Conservation (phyloP, 2,329 filamentous ascomycete species). For the Davidsoniella eucalypti region DNA sequence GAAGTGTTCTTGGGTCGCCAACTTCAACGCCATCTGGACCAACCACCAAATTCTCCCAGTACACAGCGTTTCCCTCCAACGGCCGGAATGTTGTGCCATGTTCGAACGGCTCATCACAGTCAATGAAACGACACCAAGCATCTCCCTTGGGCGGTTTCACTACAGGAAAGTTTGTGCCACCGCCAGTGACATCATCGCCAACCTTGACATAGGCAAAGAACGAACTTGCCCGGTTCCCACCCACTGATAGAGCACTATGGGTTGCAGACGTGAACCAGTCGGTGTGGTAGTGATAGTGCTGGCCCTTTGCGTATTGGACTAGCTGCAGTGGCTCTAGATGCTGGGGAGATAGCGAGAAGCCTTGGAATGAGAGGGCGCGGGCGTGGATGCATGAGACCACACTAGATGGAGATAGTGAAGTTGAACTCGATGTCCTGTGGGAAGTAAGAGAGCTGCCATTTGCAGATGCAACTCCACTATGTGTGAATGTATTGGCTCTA, state of each 20-base stretch:
- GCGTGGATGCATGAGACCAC: constrained; percentile 30
- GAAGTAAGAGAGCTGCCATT: constrained; percentile 20
- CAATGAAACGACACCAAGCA: constrained; percentile 27
- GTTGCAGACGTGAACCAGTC: constrained; percentile 31
- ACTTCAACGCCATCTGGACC: constrained; percentile 17
- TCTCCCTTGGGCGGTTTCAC: constrained; percentile 21
- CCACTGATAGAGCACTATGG: constrained; percentile 22
- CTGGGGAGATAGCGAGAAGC: constrained; percentile 20
- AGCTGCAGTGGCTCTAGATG: constrained; percentile 32
- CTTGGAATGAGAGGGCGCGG: constrained; percentile 30
- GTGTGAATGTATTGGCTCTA: constrained; percentile 27
- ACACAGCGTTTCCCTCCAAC: constrained; percentile 30
- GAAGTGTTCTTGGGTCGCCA: constrained; percentile 28
- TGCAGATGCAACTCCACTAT: constrained; percentile 25
- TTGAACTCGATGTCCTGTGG: constrained; percentile 30
- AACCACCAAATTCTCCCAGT: constrained; percentile 29
- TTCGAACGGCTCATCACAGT: constrained; percentile 32
- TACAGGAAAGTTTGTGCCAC: constrained; percentile 32
- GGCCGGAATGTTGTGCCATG: constrained; percentile 32
- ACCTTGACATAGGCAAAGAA: constrained; percentile 32
- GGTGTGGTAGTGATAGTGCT: constrained; percentile 33
- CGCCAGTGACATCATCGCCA: constrained; percentile 25
- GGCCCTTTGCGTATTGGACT: constrained; percentile 27
- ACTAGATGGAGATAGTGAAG: constrained; percentile 24
- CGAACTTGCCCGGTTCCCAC: constrained; percentile 28